Percentiles rank a stretch among this genome's conserved stretches.
Conservation (phyloP, 2,329 filamentous ascomycete species). For the Cercospora nicotianae region DNA sequence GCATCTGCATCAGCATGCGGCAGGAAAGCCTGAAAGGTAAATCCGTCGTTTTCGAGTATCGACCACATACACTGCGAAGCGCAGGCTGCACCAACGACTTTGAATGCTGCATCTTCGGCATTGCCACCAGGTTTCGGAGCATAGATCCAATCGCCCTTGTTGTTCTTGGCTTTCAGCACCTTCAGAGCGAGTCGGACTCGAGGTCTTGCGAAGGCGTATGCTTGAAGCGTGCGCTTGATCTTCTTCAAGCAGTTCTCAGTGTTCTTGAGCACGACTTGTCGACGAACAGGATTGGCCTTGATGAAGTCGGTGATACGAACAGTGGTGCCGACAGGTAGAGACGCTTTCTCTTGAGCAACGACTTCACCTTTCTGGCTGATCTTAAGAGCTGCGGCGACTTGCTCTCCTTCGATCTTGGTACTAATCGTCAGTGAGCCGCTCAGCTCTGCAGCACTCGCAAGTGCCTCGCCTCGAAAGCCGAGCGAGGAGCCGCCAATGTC, state of each 20-base stretch:
- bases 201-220: slow-evolving; percentile 67
- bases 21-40: slow-evolving; percentile 59
- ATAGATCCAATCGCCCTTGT: slow-evolving; percentile 62
- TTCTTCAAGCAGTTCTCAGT: slow-evolving; percentile 56
- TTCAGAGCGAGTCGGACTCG: slow-evolving; percentile 62
- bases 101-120: slow-evolving; percentile 60
- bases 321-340: slow-evolving; percentile 68
- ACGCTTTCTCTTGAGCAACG: slow-evolving; percentile 45
- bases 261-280: slow-evolving; percentile 59
- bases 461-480: slow-evolving; percentile 75
- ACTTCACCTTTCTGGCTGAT: slow-evolving; percentile 52
- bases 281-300: slow-evolving; percentile 62
- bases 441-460: slow-evolving; percentile 65
- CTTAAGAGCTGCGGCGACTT: slow-evolving; percentile 56
- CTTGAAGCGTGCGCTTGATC: slow-evolving; percentile 61
- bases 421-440: slow-evolving; percentile 59
- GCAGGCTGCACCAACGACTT: slow-evolving; percentile 60
- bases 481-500: slow-evolving; percentile 59
- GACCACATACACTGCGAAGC: slow-evolving; percentile 55
- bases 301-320: slow-evolving; percentile 63
- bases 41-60: slow-evolving; percentile 41
- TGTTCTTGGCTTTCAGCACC: slow-evolving; percentile 54
- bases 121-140: slow-evolving; percentile 54
- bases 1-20: slow-evolving; percentile 52
- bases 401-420: slow-evolving; percentile 63